A percentile compares a stretch with the other conserved stretches of the same genome.
Evolutionary conservation across 2,329 filamentous ascomycete genomes (phyloP).

Genomic region (Emergomyces orientalis): DNA sequence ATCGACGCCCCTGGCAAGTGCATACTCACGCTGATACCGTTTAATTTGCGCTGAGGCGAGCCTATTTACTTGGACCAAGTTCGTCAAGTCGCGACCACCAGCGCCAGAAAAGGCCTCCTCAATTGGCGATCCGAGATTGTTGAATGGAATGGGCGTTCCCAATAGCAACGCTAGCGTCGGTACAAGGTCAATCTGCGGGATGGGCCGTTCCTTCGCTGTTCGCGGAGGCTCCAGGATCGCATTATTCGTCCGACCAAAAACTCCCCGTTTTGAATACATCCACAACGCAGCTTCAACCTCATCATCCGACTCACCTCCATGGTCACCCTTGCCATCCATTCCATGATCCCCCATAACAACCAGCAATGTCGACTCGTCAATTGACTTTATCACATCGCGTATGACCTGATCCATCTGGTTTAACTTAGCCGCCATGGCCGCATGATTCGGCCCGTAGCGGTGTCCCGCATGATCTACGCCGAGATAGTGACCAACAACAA

Average conservation of each 20-base stretch:
- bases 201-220: constrained; percentile 65
- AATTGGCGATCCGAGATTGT: constrained; percentile 86
- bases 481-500: constrained; percentile 88
- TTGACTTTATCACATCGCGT: constrained; percentile 55
- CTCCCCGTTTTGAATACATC: constrained; percentile 89
- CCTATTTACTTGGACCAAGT: constrained; percentile 66
- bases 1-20: constrained; percentile 58
- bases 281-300: constrained; percentile 90
- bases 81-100: constrained; percentile 56
- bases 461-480: constrained; percentile 97
- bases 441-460: constrained; percentile 85
- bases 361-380: constrained; percentile 80
- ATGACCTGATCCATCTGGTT: constrained; percentile 83
- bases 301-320: constrained; percentile 95
- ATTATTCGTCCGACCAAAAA: constrained; percentile 68
- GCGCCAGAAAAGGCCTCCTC: constrained; percentile 80
- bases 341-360: constrained; percentile 99
- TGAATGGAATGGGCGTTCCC: constrained; percentile 89
- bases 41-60: constrained; percentile 77
- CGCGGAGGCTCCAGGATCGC: constrained; percentile 48
- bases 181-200: constrained; percentile 85
- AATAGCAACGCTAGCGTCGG: constrained; percentile 81
- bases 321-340: constrained; percentile 95
- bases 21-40: constrained; percentile 80
- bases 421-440: constrained; percentile 83